These are phyloP conservation scores for Ophiostoma himal-ulmi DNA, from an alignment of 2,329 filamentous ascomycete species.

Conservation along the genomic window DNA sequence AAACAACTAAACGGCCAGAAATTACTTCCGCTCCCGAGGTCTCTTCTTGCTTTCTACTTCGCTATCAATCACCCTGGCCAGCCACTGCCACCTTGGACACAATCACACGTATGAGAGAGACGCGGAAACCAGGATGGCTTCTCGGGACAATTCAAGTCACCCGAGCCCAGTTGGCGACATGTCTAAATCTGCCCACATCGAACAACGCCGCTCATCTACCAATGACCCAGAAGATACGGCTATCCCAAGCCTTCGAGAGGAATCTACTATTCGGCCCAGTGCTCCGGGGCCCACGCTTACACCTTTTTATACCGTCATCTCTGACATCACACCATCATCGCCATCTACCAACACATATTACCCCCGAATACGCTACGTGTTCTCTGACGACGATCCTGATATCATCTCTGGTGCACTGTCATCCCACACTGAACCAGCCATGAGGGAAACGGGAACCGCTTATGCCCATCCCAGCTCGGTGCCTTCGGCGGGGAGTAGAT, in stretches of 20 bases:
- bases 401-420: slow-evolving; percentile 60
- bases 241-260: slow-evolving; percentile 15
- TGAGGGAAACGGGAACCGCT: background rate
- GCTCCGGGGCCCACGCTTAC: slow-evolving; percentile 47
- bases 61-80: background rate
- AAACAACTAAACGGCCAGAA: background rate
- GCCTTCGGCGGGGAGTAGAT: slow-evolving; percentile 32
- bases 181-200: background rate
- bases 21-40: background rate
- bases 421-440: no score
- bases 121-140: background rate
- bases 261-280: slow-evolving; percentile 24
- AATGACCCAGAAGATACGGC: background rate
- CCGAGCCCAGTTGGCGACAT: background rate
- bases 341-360: slow-evolving; percentile 58
- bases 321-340: slow-evolving; percentile 57
- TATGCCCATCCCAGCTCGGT: background rate
- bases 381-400: slow-evolving; percentile 83
- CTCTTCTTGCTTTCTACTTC: background rate
- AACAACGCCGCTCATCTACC: background rate
- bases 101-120: background rate
- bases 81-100: background rate
- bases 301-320: slow-evolving; percentile 82
- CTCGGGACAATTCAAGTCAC: background rate
- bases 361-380: slow-evolving; percentile 85